These are phyloP conservation scores for Populus trichocarpa DNA, from an alignment of 441 rosid genomes.

Conservation along the genomic window DNA sequence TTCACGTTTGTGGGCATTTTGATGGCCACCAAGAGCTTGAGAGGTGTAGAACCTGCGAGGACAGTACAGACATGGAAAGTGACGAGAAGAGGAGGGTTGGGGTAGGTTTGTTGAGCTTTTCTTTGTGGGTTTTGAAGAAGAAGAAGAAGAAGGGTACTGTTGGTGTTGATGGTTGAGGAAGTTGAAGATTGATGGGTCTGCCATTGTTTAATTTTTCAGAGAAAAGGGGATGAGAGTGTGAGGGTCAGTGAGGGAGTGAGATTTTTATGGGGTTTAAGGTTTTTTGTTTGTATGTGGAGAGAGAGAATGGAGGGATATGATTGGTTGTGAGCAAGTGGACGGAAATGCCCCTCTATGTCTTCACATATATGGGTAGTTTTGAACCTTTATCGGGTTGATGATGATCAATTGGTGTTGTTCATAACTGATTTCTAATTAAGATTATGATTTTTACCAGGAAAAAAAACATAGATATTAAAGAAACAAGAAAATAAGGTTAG, in stretches of 20 bases:
- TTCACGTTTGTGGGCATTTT: constrained; percentile 94
- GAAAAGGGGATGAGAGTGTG: not conserved
- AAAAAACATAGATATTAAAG: no score
- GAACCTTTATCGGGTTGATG: not conserved
- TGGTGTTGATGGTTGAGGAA: constrained; percentile 36
- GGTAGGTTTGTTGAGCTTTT: constrained; percentile 6
- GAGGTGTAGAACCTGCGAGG: constrained; percentile 87
- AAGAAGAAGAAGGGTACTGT: constrained; percentile 15
- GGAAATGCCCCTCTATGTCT: constrained; percentile 17
- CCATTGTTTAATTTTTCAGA: constrained; percentile 35
- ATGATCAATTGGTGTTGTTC: not conserved
- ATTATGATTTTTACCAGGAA: no score
- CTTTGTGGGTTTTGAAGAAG: constrained; percentile 32
- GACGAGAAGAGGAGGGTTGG: constrained; percentile 34
- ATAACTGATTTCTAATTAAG: not conserved
- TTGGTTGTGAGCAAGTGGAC: constrained; percentile 19
- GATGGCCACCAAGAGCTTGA: constrained; percentile 97
- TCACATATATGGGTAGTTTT: not conserved
- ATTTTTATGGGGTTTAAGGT: constrained; percentile 36
- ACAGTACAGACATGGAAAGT: constrained; percentile 79
- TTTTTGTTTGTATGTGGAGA: constrained; percentile 28
- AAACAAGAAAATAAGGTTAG: not conserved
- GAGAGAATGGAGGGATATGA: constrained; percentile 11
- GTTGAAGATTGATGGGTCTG: constrained; percentile 55
- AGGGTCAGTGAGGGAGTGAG: not conserved